Conservation (phyloP, 2,329 filamentous ascomycete genomes). For the Colletotrichum abscissum region DNA sequence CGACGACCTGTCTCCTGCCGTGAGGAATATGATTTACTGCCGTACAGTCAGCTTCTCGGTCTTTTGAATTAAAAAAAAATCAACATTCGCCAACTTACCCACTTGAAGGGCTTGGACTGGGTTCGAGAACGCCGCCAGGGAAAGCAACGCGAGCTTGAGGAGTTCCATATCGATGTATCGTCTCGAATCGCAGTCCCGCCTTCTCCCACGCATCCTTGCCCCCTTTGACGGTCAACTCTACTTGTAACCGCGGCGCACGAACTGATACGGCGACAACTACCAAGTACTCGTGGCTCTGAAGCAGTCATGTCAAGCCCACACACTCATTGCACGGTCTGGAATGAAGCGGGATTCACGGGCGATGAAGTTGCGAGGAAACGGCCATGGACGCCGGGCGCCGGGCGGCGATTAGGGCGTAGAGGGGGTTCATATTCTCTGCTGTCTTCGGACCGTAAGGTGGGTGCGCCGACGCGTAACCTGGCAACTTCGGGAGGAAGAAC, state of each 20-base stretch:
- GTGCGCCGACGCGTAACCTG: not conserved
- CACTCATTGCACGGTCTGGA: not conserved
- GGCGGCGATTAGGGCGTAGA: not conserved
- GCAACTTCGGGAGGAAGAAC: not conserved
- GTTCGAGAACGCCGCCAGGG: not conserved
- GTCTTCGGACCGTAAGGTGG: not conserved
- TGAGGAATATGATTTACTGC: conserved; percentile 1
- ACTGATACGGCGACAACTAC: not conserved
- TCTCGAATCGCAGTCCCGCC: not conserved
- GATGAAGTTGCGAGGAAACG: not conserved
- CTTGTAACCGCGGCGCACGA: not conserved
- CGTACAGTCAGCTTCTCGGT: not conserved
- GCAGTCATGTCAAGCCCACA: not conserved
- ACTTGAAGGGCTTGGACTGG: not conserved
- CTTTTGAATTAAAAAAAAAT: not conserved
- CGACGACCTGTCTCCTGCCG: conserved; percentile 1
- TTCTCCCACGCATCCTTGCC: conserved; percentile 5
- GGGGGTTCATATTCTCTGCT: conserved; percentile 19
- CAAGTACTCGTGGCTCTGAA: not conserved
- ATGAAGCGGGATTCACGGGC: not conserved
- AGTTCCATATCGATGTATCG: conserved; percentile 4
- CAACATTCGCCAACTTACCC: not conserved
- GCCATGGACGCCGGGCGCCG: not conserved
- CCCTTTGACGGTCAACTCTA: not conserved
- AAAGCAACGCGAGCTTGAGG: conserved; percentile 7